Evolutionary conservation across 345 rosid genomes (phyloP).

Genomic region (Moricandia arvensis): DNA sequence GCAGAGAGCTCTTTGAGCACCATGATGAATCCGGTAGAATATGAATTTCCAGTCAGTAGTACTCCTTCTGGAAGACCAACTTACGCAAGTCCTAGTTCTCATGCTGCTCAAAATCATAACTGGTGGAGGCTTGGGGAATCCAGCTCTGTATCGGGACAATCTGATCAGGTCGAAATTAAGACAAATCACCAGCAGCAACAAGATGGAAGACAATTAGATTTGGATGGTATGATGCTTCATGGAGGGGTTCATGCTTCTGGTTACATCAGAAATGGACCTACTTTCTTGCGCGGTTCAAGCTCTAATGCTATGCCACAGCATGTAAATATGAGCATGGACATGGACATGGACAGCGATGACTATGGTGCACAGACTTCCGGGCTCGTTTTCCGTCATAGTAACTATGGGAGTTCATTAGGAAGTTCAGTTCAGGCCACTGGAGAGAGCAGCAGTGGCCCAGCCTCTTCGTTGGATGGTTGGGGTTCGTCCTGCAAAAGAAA

Average conservation of each 20-base stretch:
- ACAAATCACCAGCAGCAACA: conserved; percentile 38
- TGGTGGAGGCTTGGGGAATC: conserved; percentile 70
- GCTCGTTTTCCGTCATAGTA: conserved; percentile 35
- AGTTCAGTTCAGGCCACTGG: conserved; percentile 52
- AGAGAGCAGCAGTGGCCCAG: conserved; percentile 53
- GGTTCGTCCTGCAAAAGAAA: conserved; percentile 87
- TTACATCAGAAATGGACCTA: conserved; percentile 46
- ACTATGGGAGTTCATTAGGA: conserved; percentile 56
- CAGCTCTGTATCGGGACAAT: conserved; percentile 45
- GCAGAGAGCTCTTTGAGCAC: conserved; percentile 43
- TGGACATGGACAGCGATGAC: conserved; percentile 41
- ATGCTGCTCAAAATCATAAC: conserved; percentile 41
- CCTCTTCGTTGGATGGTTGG: conserved; percentile 64
- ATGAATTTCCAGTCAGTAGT: conserved; percentile 38
- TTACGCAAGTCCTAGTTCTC: conserved; percentile 41
- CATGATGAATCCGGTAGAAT: conserved; percentile 50
- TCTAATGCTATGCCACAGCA: conserved; percentile 42
- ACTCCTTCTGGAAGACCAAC: conserved; percentile 44
- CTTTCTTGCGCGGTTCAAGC: conserved; percentile 54
- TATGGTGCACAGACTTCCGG: conserved; percentile 39
- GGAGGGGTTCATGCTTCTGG: conserved; percentile 36
- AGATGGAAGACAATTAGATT: conserved; percentile 42
- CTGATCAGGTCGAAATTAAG: conserved; percentile 50
- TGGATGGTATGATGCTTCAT: conserved; percentile 8
- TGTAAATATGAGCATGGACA: conserved; percentile 42